Conservation (phyloP, 371 early-diverging fungal genomes). For the Neoconidiobolus thromboides region DNA sequence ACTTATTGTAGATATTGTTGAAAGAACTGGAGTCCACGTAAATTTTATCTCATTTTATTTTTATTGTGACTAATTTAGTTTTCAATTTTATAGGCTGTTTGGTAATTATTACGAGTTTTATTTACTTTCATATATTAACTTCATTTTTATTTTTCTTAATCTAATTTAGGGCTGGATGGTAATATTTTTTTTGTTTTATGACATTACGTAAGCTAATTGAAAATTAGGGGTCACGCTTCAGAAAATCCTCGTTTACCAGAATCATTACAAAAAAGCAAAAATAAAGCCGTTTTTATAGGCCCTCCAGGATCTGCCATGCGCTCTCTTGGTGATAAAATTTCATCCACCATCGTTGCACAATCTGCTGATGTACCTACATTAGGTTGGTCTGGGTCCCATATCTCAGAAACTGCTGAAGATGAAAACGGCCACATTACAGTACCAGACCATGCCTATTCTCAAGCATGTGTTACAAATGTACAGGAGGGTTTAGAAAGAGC, state of each 20-base stretch:
- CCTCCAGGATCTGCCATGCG: constrained; percentile 98
- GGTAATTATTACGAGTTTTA: constrained; percentile 23
- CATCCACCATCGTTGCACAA: constrained; percentile 95
- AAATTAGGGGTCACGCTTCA: constrained; percentile 96
- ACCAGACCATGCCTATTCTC: constrained; percentile 52
- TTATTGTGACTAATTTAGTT: not conserved
- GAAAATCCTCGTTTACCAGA: constrained; percentile 95
- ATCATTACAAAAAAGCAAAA: constrained; percentile 53
- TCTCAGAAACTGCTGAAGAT: constrained; percentile 44
- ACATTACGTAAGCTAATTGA: constrained; percentile 13
- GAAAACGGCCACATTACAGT: constrained; percentile 58
- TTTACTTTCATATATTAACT: not conserved
- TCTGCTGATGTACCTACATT: constrained; percentile 89
- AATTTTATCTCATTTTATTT: not conserved
- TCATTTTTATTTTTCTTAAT: not conserved
- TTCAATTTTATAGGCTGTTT: constrained; percentile 24
- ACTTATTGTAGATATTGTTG: constrained; percentile 92
- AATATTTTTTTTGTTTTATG: constrained; percentile 3
- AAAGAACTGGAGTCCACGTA: constrained; percentile 79
- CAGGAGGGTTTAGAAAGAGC: constrained; percentile 65
- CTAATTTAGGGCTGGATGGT: constrained; percentile 20
- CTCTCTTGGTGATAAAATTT: constrained; percentile 95
- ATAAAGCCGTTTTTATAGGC: constrained; percentile 87
- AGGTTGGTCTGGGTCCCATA: constrained; percentile 85
- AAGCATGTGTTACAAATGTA: constrained; percentile 56